Conservation (phyloP, 805 yeast species). For the Middelhovenomyces tepae region DNA sequence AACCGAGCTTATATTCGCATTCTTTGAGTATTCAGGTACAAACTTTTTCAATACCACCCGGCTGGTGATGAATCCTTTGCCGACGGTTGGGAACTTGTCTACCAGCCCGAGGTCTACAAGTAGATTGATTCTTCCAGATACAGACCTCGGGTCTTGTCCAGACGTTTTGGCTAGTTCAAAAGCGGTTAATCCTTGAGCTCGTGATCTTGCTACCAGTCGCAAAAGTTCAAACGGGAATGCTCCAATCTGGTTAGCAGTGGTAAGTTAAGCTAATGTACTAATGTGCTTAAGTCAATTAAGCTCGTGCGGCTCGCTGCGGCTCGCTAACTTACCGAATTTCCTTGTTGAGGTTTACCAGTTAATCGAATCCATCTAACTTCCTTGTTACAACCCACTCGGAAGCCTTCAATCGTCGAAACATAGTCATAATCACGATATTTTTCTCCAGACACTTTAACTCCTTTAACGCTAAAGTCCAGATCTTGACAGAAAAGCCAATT, state of each 20-base stretch:
- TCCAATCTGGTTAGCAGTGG: too few species aligned
- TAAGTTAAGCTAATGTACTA: background rate
- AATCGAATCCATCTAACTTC: slow-evolving; percentile 29
- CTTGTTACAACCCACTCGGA: slow-evolving; percentile 23
- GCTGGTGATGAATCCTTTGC: slow-evolving; percentile 26
- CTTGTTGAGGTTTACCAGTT: slow-evolving; percentile 26
- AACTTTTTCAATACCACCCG: slow-evolving; percentile 27
- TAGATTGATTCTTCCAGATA: slow-evolving; percentile 27
- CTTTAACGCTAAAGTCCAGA: slow-evolving; percentile 16
- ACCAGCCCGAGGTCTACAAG: slow-evolving; percentile 29
- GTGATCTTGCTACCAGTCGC: slow-evolving; percentile 30
- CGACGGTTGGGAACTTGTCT: slow-evolving; percentile 26
- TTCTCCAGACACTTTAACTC: slow-evolving; percentile 6
- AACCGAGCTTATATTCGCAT: slow-evolving; percentile 2
- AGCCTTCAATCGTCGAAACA: slow-evolving; percentile 1
- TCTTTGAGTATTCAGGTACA: slow-evolving; percentile 21
- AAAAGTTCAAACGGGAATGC: slow-evolving; percentile 31
- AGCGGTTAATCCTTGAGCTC: slow-evolving; percentile 30
- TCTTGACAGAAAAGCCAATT: slow-evolving; percentile 18
- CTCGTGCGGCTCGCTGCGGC: background rate
- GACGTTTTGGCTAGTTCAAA: slow-evolving; percentile 29
- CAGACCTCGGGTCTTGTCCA: slow-evolving; percentile 34
- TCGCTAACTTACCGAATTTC: slow-evolving; percentile 15
- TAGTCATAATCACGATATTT: background rate
- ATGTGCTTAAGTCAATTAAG: background rate